A percentile compares a stretch with the other conserved stretches of the same genome.
phyloP scores from a whole-genome alignment of 495 filamentous ascomycete genomes.

The Polyplosphaeria fusca region DNA sequence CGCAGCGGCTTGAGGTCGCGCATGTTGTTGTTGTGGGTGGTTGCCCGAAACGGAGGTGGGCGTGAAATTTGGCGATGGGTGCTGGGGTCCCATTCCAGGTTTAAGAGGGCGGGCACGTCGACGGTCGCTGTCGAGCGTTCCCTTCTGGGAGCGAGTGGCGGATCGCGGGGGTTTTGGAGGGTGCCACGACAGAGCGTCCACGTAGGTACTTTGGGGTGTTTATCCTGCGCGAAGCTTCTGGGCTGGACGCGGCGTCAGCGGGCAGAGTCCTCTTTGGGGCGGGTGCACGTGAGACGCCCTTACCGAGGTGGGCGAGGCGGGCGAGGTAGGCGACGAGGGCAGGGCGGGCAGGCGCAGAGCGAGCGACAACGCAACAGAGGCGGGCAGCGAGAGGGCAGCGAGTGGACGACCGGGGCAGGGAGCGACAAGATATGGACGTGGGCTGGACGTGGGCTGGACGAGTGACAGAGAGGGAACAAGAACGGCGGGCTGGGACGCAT shows the following conservation, averaged over 20 bases:
- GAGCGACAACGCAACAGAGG: slow-evolving; percentile 1
- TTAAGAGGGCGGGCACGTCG: slow-evolving; percentile 17
- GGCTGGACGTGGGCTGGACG: too few relatives aligned
- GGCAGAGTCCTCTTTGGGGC: slow-evolving; percentile 1
- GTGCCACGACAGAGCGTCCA: slow-evolving; percentile 36
- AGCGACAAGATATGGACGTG: not conserved
- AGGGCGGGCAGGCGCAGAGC: not conserved
- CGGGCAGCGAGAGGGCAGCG: not conserved
- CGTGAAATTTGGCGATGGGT: slow-evolving; percentile 25
- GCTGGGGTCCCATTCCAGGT: slow-evolving; percentile 34
- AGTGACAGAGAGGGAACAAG: not conserved
- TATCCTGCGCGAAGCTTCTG: slow-evolving; percentile 18
- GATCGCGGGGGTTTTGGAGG: slow-evolving; percentile 29
- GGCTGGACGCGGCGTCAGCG: slow-evolving; percentile 19
- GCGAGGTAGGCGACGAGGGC: not conserved
- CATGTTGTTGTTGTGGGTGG: slow-evolving; percentile 19
- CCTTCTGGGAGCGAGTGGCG: slow-evolving; percentile 27
- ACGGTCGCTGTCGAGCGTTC: slow-evolving; percentile 20
- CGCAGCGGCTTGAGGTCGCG: slow-evolving; percentile 31
- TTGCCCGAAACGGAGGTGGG: not conserved
- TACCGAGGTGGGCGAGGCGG: not conserved
- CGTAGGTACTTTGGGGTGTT: slow-evolving; percentile 31
- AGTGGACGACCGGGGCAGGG: not conserved
- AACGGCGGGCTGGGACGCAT: slow-evolving; percentile 4
- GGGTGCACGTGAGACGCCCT: slow-evolving; percentile 31